Percentiles rank a stretch among this genome's conserved stretches.
These are phyloP conservation scores for Metschnikowia cerradonensis DNA, from an alignment of 805 yeast genomes.

Conservation along the genomic window DNA sequence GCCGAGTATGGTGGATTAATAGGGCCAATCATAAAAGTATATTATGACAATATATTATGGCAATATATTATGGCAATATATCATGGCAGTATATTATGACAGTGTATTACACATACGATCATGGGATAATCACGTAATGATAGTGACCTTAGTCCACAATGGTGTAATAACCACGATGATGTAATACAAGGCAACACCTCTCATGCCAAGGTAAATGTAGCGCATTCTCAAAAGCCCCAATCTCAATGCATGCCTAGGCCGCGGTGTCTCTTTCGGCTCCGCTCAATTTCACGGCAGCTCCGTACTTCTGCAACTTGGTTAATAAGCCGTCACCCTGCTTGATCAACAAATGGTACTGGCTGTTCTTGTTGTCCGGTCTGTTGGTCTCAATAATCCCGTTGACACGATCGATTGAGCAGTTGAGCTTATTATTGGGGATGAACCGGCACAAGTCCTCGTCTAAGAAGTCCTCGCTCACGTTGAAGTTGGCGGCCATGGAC, in stretches of 20 bases:
- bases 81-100: too few relatives aligned
- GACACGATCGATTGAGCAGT: constrained; percentile 93
- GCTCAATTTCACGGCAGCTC: constrained; percentile 93
- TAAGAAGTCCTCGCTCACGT: constrained; percentile 80
- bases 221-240: background rate
- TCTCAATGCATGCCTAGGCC: background rate
- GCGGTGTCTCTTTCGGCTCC: constrained; percentile 65
- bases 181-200: background rate
- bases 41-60: too few relatives aligned
- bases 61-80: too few relatives aligned
- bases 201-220: background rate
- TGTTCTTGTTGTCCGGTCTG: constrained; percentile 93
- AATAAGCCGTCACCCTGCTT: constrained; percentile 90
- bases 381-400: constrained; percentile 94
- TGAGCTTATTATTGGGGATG: constrained; percentile 88
- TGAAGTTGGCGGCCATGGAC: constrained; percentile 93
- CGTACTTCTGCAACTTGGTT: constrained; percentile 93
- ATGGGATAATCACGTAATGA: too few relatives aligned
- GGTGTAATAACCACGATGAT: background rate
- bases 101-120: too few relatives aligned
- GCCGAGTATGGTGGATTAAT: background rate
- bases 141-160: too few relatives aligned
- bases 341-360: constrained; percentile 82
- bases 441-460: constrained; percentile 85
- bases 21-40: too few relatives aligned